Evolutionary conservation across 805 yeast genomes (phyloP).

Genomic region (Geotrichum ghanense): DNA sequence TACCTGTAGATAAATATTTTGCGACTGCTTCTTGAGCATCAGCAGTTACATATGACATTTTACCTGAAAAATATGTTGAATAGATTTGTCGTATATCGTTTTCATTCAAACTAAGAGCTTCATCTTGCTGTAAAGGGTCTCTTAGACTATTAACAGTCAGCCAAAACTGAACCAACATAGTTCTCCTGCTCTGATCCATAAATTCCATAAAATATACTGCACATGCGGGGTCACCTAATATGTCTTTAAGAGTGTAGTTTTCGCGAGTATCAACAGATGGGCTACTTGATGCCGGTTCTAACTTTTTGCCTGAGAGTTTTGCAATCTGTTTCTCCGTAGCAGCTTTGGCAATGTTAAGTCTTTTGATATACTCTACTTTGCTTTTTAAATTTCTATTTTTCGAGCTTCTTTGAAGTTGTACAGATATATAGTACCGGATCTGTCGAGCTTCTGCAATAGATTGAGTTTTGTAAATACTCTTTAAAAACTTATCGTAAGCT

Average conservation of each 20-base stretch:
- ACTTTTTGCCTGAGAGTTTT: constrained; percentile 15
- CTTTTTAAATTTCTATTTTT: neutral
- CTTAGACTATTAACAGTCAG: constrained; percentile 51
- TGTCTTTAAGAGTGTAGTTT: constrained; percentile 28
- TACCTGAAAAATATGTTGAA: constrained; percentile 29
- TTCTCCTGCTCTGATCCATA: constrained; percentile 40
- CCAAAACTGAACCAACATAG: constrained; percentile 50
- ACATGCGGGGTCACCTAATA: constrained; percentile 38
- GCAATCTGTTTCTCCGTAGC: constrained; percentile 23
- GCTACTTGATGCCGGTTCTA: neutral
- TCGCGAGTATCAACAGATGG: constrained; percentile 18
- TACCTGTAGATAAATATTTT: constrained; percentile 8
- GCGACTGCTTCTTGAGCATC: constrained; percentile 31
- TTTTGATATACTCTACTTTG: constrained; percentile 17
- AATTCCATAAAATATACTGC: constrained; percentile 41
- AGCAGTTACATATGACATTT: constrained; percentile 11
- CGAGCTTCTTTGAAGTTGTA: constrained; percentile 34
- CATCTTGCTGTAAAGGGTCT: constrained; percentile 55
- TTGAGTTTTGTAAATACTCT: neutral
- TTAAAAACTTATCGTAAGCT: constrained; percentile 30
- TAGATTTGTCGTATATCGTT: constrained; percentile 34
- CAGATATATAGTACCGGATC: constrained; percentile 34
- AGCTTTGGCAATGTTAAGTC: constrained; percentile 25
- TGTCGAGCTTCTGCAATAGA: constrained; percentile 35
- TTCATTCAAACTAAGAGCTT: constrained; percentile 2